phyloP scores from a whole-genome alignment of 495 filamentous ascomycete species.

The Pyronema omphalodes region DNA sequence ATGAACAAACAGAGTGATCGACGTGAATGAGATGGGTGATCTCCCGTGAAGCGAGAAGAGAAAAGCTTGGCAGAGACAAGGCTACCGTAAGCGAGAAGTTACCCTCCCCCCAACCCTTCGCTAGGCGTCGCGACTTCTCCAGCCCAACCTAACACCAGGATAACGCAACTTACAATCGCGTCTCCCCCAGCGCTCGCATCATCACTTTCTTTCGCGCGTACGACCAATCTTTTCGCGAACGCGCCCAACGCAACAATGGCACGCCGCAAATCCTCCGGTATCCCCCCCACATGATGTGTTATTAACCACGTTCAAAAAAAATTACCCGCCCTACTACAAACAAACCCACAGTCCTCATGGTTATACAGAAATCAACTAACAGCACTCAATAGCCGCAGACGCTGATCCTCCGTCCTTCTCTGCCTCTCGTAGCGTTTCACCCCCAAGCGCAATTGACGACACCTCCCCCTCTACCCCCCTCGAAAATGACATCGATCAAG shows the following conservation, averaged over 20 bases:
- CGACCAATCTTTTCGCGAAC: not conserved
- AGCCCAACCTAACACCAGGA: too few species aligned
- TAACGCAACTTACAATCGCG: too few species aligned
- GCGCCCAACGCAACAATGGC: not conserved
- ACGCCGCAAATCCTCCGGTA: slow-evolving; percentile 1
- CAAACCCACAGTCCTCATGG: not conserved
- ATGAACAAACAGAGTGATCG: too few species aligned
- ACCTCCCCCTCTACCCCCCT: not conserved
- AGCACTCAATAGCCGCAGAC: not conserved
- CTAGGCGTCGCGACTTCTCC: too few species aligned
- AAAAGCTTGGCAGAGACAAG: too few species aligned
- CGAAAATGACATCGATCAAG: slow-evolving; percentile 6
- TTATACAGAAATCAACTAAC: not conserved
- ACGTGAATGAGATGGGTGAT: too few species aligned
- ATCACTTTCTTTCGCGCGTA: too few species aligned
- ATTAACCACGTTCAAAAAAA: not conserved
- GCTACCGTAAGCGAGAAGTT: too few species aligned
- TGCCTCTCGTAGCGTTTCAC: not conserved
- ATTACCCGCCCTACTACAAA: not conserved
- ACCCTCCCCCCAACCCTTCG: too few species aligned
- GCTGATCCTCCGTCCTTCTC: not conserved
- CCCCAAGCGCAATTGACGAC: slow-evolving; percentile 13
- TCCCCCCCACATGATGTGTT: not conserved
- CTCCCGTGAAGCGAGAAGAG: too few species aligned
- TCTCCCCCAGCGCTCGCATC: too few species aligned